Base-by-base conservation (phyloP, 2,329 filamentous ascomycete species). In the Aureobasidium vineae region DNA sequence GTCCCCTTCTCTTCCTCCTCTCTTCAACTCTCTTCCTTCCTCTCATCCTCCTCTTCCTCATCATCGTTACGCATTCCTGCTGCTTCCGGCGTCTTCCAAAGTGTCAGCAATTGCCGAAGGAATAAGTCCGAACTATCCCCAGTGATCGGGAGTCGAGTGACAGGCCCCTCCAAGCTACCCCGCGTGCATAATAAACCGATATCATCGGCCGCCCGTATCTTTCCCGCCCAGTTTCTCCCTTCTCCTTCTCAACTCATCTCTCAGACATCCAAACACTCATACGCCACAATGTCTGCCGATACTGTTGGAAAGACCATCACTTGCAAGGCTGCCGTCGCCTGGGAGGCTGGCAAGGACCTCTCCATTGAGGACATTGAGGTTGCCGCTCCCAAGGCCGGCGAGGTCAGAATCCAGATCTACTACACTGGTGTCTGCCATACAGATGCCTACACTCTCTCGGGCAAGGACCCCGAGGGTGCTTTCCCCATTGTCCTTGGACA, bases 351-450 rank as follows among this genome's bases (percentile, higher is more conserved):
- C 77, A 91, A 97, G 82, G 89, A 91, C 72, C 86, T 99, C 71
- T 87, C 84, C 74, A 85, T 98, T 72, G 95, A 99, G 82, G 91
- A 96, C 72, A 84, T 99, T 74, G 93, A 98, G 82, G 95, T 99
- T 71, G 87, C 85, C 63, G 90, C 94, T 70, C 95, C 95, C 68
- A 88, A 85, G 80, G 93, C 94, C 69, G 87, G 96, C 81, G 95
- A 99, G 83, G 95, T 99, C 76, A 91, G 95, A 74, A 97, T 99
- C 77, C 83, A 98, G 84, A 91, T 98, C 78, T 89, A 94, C 84
- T 96, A 97, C 84, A 99, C 95, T 64, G 95, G 95, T 80, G 95
- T 99, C 77, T 99, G 95, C 84, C 95, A 99, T 83, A 99, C 94
- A 90, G 92, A 96, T 84, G 92, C 95, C 75, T 97, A 96, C 85